These are phyloP conservation scores for Beauveria brongniartii DNA, from an alignment of 2,329 filamentous ascomycete species.

Conservation along the genomic window DNA sequence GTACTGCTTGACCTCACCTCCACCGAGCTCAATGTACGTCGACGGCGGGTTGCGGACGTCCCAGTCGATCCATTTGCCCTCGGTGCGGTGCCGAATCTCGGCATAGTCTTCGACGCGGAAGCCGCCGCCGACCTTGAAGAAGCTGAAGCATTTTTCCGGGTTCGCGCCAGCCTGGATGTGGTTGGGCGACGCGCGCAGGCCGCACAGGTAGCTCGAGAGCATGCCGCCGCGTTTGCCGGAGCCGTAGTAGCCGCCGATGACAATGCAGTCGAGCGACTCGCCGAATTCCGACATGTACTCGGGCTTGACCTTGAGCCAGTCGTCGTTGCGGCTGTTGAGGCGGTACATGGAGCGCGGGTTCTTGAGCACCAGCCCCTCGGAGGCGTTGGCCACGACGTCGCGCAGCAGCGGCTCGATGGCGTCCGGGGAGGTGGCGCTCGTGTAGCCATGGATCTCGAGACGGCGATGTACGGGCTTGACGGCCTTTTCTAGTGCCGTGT, in stretches of 20 bases:
- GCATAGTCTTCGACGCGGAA: conserved; percentile 81
- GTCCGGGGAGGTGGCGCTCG: conserved; percentile 54
- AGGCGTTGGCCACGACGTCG: conserved; percentile 75
- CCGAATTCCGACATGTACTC: conserved; percentile 98
- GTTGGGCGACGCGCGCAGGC: conserved; percentile 65
- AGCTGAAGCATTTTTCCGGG: conserved; percentile 78
- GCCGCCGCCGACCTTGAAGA: conserved; percentile 96
- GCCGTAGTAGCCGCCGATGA: conserved; percentile 90
- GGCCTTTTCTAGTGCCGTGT: conserved; percentile 63
- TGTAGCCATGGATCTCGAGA: conserved; percentile 73
- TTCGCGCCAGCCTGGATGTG: conserved; percentile 51
- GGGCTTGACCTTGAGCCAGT: conserved; percentile 98
- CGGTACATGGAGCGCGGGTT: conserved; percentile 82
- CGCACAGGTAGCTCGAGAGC: conserved; percentile 84
- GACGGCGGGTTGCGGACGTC: conserved; percentile 67
- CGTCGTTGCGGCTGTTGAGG: conserved; percentile 82
- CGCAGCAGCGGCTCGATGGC: conserved; percentile 75
- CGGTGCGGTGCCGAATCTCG: conserved; percentile 71
- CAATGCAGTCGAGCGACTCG: conserved; percentile 80
- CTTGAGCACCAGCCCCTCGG: conserved; percentile 87
- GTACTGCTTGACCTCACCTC: conserved; percentile 59
- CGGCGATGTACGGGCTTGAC: conserved; percentile 64
- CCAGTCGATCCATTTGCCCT: conserved; percentile 89
- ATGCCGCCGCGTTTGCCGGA: conserved; percentile 75
- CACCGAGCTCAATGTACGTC: conserved; percentile 72